A percentile compares a stretch with the other conserved stretches of the same genome.
Conservation (phyloP, 1,139 yeast genomes). For the Sugiyamaella japonica region DNA sequence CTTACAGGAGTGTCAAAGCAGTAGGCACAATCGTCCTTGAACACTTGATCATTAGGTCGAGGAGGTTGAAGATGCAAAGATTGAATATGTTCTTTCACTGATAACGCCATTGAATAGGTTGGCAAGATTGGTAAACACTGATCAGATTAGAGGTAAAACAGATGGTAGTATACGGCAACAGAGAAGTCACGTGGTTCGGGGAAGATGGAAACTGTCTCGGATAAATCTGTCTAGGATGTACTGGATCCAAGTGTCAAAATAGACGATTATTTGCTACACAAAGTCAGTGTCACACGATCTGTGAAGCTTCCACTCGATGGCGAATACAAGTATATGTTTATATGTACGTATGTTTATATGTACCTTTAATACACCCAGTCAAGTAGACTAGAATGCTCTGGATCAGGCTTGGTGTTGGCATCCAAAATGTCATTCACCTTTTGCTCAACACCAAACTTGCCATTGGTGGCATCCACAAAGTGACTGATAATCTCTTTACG, state of each 20-base stretch:
- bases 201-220: too few relatives aligned
- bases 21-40: constrained; percentile 82
- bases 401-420: constrained; percentile 61
- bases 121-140: not conserved
- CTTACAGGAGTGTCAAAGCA: constrained; percentile 66
- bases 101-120: constrained; percentile 3
- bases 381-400: constrained; percentile 56
- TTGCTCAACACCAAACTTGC: constrained; percentile 63
- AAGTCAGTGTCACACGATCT: too few relatives aligned
- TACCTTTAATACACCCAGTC: constrained; percentile 54
- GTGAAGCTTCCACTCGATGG: too few relatives aligned
- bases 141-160: too few relatives aligned
- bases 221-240: too few relatives aligned
- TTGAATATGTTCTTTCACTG: constrained; percentile 25
- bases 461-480: constrained; percentile 52
- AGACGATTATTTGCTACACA: too few relatives aligned
- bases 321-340: not conserved
- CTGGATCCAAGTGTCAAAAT: too few relatives aligned
- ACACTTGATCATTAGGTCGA: constrained; percentile 42
- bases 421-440: constrained; percentile 58
- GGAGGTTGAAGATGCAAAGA: constrained; percentile 18
- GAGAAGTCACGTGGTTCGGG: too few relatives aligned
- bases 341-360: not conserved
- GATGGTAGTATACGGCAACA: too few relatives aligned
- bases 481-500: constrained; percentile 62